Base-by-base conservation (phyloP, 805 yeast species). In the Kockiozyma suomiensis region DNA sequence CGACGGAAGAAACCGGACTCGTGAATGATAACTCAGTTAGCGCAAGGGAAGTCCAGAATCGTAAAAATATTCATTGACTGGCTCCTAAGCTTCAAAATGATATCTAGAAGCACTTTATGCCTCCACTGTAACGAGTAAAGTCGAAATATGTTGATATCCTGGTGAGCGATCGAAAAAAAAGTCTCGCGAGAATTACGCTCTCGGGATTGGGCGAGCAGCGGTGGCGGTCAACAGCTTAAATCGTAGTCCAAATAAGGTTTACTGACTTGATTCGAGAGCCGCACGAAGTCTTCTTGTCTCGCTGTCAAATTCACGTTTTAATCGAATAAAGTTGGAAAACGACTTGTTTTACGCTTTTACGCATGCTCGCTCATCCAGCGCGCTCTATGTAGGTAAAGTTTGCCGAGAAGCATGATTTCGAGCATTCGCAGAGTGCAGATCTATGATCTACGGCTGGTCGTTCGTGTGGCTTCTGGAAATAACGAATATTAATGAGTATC, bases 181-280 rank as follows among this genome's bases (percentile, higher is more conserved):
- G 25, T 49, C n/a, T 10, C 15, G 13, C 5, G 53, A 35, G 28
- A 50, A 40, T 41, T 41, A 19, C 47, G 46, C 38, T 28, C 46
- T 41, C 54, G 54, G 54, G 54, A 50, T 50, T 50, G 54, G 54
- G 33, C 35, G 46, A 38, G 38, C 45, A 35, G 45, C 43, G 45
- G 51, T 19, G 37, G 51, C 41, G 28, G 51, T 28, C 19, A 21
- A 7, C 0, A 15, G 4, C 6, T 38, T 38, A 38, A 32, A 48
- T 17, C 43, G 43, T 25, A 13, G 33, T 12, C 25, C 10, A 21
- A n/a, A n/a, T 48, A 48, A 35, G 30, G 51, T 48, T 48, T 23
- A 17, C 26, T 3, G n/a, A n/a, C n/a, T n/a, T n/a, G n/a, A n/a
- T n/a, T n/a, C n/a, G n/a, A 33, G 50, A 46, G 50, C 50, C 50